These are phyloP conservation scores for Ophiostoma angusticollis DNA, from an alignment of 2,329 filamentous ascomycete genomes.

Conservation along the genomic window DNA sequence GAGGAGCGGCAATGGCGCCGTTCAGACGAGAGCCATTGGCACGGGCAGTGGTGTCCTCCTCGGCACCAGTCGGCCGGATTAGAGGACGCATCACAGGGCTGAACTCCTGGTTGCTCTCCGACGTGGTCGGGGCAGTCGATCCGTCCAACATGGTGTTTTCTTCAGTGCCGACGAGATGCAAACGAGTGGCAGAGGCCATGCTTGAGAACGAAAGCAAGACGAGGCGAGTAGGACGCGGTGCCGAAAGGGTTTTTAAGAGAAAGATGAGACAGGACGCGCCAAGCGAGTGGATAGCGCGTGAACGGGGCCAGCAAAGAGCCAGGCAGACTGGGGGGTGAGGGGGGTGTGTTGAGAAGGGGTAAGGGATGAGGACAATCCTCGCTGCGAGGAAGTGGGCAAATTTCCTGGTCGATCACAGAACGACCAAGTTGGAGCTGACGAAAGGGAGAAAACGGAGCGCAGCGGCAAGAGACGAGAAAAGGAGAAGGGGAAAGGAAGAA, in stretches of 20 bases:
- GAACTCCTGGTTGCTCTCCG: slow-evolving; percentile 29
- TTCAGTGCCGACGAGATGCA: slow-evolving; percentile 15
- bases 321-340: too few relatives aligned
- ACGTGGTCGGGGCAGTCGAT: slow-evolving; percentile 34
- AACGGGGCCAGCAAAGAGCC: too few relatives aligned
- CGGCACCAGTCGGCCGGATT: slow-evolving; percentile 12
- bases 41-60: slow-evolving; percentile 2
- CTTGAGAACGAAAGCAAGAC: neutral
- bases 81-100: slow-evolving; percentile 27
- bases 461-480: neutral
- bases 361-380: too few relatives aligned
- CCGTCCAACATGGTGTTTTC: slow-evolving; percentile 19
- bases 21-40: neutral
- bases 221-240: neutral
- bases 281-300: too few relatives aligned
- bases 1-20: neutral
- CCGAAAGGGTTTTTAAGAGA: neutral
- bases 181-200: slow-evolving; percentile 3
- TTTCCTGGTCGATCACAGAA: too few relatives aligned
- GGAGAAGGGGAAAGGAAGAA: neutral
- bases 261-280: too few relatives aligned
- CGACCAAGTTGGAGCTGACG: neutral
- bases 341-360: too few relatives aligned
- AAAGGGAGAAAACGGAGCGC: neutral
- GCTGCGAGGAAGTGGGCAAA: too few relatives aligned